These are phyloP conservation scores for Tetrahymena borealis DNA, from an alignment of 73 alveolate species.

Conservation along the genomic window DNA sequence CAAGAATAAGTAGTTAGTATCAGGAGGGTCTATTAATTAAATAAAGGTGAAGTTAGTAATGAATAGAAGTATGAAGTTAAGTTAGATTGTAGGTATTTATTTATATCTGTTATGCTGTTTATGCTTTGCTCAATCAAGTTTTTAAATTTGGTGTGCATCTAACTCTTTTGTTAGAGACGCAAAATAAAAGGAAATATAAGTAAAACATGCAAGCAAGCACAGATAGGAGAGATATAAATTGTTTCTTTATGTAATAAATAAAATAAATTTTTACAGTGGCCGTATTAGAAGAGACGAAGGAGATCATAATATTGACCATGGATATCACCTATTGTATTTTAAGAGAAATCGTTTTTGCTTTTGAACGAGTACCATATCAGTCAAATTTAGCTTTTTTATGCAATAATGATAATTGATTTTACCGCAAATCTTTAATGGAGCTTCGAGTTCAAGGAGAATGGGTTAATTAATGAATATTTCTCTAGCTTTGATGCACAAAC, in stretches of 20 bases:
- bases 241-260: slow-evolving; percentile 81
- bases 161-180: background rate
- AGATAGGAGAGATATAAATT: slow-evolving; percentile 43
- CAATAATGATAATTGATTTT: background rate
- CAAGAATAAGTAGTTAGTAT: background rate
- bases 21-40: background rate
- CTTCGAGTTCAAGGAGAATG: slow-evolving; percentile 76
- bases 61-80: no score
- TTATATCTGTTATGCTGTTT: no score
- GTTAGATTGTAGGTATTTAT: no score
- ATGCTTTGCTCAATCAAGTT: no score
- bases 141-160: background rate
- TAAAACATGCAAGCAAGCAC: background rate
- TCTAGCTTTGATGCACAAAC: slow-evolving; percentile 74
- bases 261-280: slow-evolving; percentile 87
- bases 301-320: slow-evolving; percentile 41
- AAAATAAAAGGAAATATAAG: background rate
- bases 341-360: background rate
- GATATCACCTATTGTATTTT: slow-evolving; percentile 11
- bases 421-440: slow-evolving; percentile 52
- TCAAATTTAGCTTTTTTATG: background rate
- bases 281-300: slow-evolving; percentile 75
- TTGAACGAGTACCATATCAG: background rate
- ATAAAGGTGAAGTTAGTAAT: background rate
- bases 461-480: slow-evolving; percentile 78